phyloP scores from a whole-genome alignment of 257 asterid species.

The Avicennia marina region DNA sequence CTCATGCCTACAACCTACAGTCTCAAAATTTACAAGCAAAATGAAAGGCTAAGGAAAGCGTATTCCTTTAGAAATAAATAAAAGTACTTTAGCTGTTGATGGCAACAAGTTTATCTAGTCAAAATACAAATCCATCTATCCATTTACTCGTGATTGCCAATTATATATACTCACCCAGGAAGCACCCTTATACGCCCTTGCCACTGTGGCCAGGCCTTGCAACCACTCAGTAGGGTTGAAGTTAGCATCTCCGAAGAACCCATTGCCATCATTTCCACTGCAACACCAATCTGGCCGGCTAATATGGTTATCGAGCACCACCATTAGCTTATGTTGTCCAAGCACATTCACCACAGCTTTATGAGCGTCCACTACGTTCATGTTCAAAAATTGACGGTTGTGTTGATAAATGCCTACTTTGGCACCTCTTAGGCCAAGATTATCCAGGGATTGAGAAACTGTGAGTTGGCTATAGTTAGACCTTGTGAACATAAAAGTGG shows the following conservation, averaged over 20 bases:
- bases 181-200: conserved; percentile 29
- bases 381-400: conserved; percentile 40
- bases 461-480: conserved; percentile 33
- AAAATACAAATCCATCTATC: no score
- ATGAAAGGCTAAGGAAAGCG: no score
- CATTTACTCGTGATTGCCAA: not conserved
- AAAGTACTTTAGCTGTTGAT: no score
- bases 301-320: conserved; percentile 64
- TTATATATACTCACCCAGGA: conserved; percentile 29
- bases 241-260: conserved; percentile 57
- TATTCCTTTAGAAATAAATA: no score
- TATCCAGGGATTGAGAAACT: conserved; percentile 33
- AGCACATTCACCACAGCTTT: conserved; percentile 44
- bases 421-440: conserved; percentile 35
- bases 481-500: conserved; percentile 60
- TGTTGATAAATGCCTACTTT: conserved; percentile 33
- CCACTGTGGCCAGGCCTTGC: conserved; percentile 41
- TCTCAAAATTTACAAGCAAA: no score
- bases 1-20: conserved; percentile 67
- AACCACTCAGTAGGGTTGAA: conserved; percentile 58
- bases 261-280: conserved; percentile 47
- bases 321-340: conserved; percentile 43
- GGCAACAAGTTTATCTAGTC: no score
- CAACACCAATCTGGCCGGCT: conserved; percentile 76
- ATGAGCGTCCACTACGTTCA: conserved; percentile 37